Evolutionary conservation across 2,329 filamentous ascomycete genomes (phyloP), one percentile per base, ranked within the genome.

Genomic region (Sporothrix globosa): DNA sequence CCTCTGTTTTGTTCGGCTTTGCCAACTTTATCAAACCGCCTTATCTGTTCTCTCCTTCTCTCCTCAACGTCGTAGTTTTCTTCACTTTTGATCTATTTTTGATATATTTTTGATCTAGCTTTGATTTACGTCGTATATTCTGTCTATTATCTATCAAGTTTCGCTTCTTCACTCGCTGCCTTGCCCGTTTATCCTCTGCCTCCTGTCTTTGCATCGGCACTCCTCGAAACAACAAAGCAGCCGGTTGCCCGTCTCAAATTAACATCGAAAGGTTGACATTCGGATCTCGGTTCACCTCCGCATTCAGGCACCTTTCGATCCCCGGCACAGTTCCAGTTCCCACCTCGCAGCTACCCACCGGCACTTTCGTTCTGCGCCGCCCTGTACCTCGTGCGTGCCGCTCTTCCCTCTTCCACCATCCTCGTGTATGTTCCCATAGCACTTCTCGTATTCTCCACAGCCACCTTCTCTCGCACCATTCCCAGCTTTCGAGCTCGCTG

Each of bases 261-360:
- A 11, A 19, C 21, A 63, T 46, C 21, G 14, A 11, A 17, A 13
- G 44, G 39, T 11, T 34, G 34, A 6, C 34, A 34, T 34, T 46
- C 58, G 44, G 58, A 63, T 63, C 58, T 63, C 58, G 58, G 58
- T 46, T 46, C 58, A 46, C 4, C 58, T 61, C 58, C 39, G n/a
- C 58, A 44, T 63, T 63, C 58, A 46, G 58, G 56, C 56, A 19
- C 58, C 58, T 24, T 17, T 63, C 39, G 39, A 46, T 63, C 14
- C n/a, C 58, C n/a, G 58, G 19, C 17, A 48, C 46, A 48, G 46
- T 17, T 9, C 14, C 46, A n/a, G 19, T 17, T 50, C 46, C 46
- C 46, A 19, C 4, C 46, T 48, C 46, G 6, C 46, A 48, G 46
- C 46, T 19, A 13, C 41, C 41, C 14, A 17, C 17, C 48, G 44